Percentiles rank a stretch among this genome's conserved stretches.
phyloP scores from a whole-genome alignment of 1,139 yeast genomes.

The Pneumocystis murina region DNA sequence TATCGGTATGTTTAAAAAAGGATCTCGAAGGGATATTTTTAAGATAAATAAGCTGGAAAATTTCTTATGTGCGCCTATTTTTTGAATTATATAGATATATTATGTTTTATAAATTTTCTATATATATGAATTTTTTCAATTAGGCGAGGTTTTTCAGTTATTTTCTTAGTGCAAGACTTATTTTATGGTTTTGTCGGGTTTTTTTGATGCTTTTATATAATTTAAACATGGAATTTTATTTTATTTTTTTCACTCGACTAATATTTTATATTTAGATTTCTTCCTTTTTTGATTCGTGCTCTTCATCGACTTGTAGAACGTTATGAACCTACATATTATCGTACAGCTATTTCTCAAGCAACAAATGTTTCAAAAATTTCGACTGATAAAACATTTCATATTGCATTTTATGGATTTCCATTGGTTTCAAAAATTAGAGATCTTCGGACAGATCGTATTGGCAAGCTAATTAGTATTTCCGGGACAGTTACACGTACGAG shows the following conservation, averaged over 20 bases:
- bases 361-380: slow-evolving; percentile 19
- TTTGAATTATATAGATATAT: too few relatives aligned
- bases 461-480: slow-evolving; percentile 66
- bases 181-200: too few relatives aligned
- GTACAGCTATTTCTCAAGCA: slow-evolving; percentile 8
- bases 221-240: too few relatives aligned
- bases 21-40: not conserved
- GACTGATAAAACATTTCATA: slow-evolving; percentile 67
- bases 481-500: slow-evolving; percentile 96
- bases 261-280: not conserved
- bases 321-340: slow-evolving; percentile 44
- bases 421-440: slow-evolving; percentile 76
- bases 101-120: too few relatives aligned
- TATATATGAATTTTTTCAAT: too few relatives aligned
- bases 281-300: slow-evolving; percentile 65
- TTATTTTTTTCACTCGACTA: not conserved
- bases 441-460: slow-evolving; percentile 76
- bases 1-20: slow-evolving; percentile 53
- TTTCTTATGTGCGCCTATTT: too few relatives aligned
- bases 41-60: too few relatives aligned
- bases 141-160: too few relatives aligned
- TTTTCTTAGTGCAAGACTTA: too few relatives aligned
- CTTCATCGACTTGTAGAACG: slow-evolving; percentile 56
- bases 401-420: slow-evolving; percentile 80
- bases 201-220: too few relatives aligned